Percentiles rank a stretch among this genome's conserved stretches.
phyloP scores from a whole-genome alignment of 2,329 filamentous ascomycete genomes.

The Emergomyces africanus region DNA sequence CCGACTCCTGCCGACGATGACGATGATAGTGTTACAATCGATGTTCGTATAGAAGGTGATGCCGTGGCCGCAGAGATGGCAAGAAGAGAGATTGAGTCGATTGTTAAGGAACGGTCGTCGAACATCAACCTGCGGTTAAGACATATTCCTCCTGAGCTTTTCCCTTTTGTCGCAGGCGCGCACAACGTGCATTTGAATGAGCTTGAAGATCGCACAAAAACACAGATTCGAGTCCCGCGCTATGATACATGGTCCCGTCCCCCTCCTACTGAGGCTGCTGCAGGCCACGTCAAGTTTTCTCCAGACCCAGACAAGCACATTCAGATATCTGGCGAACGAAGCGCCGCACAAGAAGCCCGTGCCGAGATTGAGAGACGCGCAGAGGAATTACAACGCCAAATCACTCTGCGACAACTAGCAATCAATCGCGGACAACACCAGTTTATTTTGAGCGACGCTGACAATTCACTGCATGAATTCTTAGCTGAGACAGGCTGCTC shows the following conservation, averaged over 20 bases:
- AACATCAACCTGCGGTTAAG: constrained; percentile 71
- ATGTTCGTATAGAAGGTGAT: constrained; percentile 85
- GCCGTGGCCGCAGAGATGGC: constrained; percentile 76
- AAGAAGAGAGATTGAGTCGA: constrained; percentile 69
- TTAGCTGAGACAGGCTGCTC: constrained; percentile 81
- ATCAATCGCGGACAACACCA: constrained; percentile 83
- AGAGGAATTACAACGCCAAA: constrained; percentile 59
- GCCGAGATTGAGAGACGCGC: constrained; percentile 69
- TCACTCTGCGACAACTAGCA: constrained; percentile 64
- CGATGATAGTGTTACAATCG: constrained; percentile 62
- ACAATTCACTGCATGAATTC: constrained; percentile 71
- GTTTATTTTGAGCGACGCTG: constrained; percentile 82
- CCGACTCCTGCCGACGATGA: constrained; percentile 55
- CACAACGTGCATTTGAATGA: constrained; percentile 54
- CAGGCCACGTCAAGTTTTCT: constrained; percentile 57
- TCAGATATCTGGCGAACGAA: constrained; percentile 71
- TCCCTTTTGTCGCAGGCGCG: constrained; percentile 82
- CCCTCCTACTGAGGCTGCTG: constrained; percentile 49
- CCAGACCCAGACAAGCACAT: constrained; percentile 68
- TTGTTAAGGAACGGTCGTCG: constrained; percentile 73
- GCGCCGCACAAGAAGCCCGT: constrained; percentile 65
- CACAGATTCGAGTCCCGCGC: constrained; percentile 71
- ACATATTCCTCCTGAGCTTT: constrained; percentile 80
- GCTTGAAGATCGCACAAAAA: constrained; percentile 59
- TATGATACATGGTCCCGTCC: constrained; percentile 61